Percentiles rank a stretch among this genome's conserved stretches.
Evolutionary conservation across 2,329 filamentous ascomycete genomes (phyloP).

Genomic region (Dendrostoma leiphaemia): DNA sequence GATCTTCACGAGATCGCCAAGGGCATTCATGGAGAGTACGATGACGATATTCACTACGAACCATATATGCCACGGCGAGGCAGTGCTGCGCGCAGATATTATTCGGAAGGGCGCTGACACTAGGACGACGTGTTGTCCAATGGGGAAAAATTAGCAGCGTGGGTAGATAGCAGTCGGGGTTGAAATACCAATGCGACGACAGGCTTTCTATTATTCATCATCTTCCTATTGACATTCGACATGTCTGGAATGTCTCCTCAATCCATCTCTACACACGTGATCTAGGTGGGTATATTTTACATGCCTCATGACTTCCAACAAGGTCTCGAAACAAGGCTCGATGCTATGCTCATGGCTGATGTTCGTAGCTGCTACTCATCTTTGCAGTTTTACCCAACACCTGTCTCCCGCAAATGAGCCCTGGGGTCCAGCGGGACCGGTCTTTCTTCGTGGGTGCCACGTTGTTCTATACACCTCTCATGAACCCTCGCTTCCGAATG

Average conservation of each 20-base stretch:
- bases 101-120: conserved; percentile 1
- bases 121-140: too few species aligned
- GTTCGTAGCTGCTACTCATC: too few species aligned
- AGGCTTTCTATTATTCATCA: too few species aligned
- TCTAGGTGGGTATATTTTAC: not conserved
- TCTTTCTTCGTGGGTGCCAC: not conserved
- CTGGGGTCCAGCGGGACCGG: not conserved
- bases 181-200: too few species aligned
- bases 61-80: conserved; percentile 11
- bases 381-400: too few species aligned
- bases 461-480: conserved; percentile 26
- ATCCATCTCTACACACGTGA: too few species aligned
- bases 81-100: conserved; percentile 15
- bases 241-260: too few species aligned
- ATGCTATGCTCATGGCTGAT: too few species aligned
- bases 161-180: too few species aligned
- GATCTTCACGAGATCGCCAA: conserved; percentile 56
- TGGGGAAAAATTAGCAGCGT: too few species aligned
- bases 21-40: conserved; percentile 41
- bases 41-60: conserved; percentile 26
- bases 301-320: not conserved
- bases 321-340: too few species aligned
- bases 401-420: too few species aligned
- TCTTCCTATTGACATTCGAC: not conserved
- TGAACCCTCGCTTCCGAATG: conserved; percentile 29